Base-by-base conservation (phyloP, 371 early-diverging fungal species). In the Mucor irregularis region DNA sequence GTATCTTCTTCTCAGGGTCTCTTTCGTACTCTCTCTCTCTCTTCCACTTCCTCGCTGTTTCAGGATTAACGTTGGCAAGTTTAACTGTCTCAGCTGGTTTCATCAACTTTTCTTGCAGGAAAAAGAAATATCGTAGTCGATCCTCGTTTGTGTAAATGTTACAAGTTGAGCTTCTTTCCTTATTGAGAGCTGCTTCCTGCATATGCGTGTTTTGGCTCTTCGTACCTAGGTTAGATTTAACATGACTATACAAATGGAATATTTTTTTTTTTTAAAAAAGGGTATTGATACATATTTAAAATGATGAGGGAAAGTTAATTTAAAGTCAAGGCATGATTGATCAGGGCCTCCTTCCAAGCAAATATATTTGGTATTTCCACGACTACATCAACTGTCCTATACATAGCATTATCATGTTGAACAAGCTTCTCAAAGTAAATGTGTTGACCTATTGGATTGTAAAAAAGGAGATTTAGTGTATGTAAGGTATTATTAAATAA, bases 151-250 rank as follows among this genome's bases (percentile, higher is more conserved):
- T 28, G 13, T 51, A 51, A 29, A 16, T 28, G 19, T 51, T 51
- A 29, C 30, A 51, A 38, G 29, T 28, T 30, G 40, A 10, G 21
- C 5, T 40, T 29, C 52, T 40, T 51, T 51, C 42, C 26, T 51
- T 51, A 9, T 51, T 51, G 16, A 34, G 24, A 2, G 53, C 13
- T 55, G 13, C 47, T 47, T 55, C 47, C 13, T 46, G 1, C 46
- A 47, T 55, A 46, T 46, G 39, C 14, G 47, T 44, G 47, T 46
- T 55, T 55, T 45, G 38, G 47, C 1, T 35, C 35, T 53, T 42
- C 24, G 33, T 34, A n/a, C n/a, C n/a, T n/a, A n/a, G n/a, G n/a
- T n/a, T n/a, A n/a, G n/a, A n/a, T n/a, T n/a, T n/a, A n/a, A n/a
- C n/a, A n/a, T n/a, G n/a, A n/a, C n/a, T n/a, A n/a, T n/a, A n/a